These are phyloP conservation scores for Pancytospora epiphaga DNA, from an alignment of 371 early-diverging fungal species.

Conservation along the genomic window DNA sequence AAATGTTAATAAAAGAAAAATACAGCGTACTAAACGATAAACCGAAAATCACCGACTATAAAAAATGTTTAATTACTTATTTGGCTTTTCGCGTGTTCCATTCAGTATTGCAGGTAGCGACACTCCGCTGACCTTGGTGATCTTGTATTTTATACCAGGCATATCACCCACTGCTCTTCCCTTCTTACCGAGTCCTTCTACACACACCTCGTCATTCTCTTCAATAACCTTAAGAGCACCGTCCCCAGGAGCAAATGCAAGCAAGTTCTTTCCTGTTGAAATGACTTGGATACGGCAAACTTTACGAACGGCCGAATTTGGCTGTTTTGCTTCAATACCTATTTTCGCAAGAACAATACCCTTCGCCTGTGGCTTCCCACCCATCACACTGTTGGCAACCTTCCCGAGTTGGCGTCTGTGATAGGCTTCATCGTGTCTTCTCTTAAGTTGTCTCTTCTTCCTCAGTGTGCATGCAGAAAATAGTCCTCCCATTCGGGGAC, in stretches of 20 bases:
- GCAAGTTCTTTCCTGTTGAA: conserved; percentile 99
- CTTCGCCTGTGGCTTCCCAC: conserved; percentile 96
- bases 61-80: conserved; percentile 65
- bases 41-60: too few relatives aligned
- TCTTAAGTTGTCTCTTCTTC: conserved; percentile 80
- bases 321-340: conserved; percentile 99
- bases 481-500: conserved; percentile 67
- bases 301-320: conserved; percentile 99
- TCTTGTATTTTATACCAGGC: conserved; percentile 99
- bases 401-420: conserved; percentile 93
- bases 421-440: conserved; percentile 96
- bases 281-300: conserved; percentile 98
- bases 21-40: too few relatives aligned
- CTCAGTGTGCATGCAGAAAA: conserved; percentile 94
- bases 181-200: conserved; percentile 63
- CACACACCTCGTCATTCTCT: conserved; percentile 67
- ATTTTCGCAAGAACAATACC: conserved; percentile 99
- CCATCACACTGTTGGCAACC: conserved; percentile 88
- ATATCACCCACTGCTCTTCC: conserved; percentile 92
- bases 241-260: conserved; percentile 99
- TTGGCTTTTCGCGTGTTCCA: conserved; percentile 99
- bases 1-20: too few relatives aligned
- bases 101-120: conserved; percentile 92
- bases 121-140: conserved; percentile 98
- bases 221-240: conserved; percentile 96